Base-by-base conservation (phyloP, 768 basidiomycete genomes). In the Hysterangium stoloniferum region DNA sequence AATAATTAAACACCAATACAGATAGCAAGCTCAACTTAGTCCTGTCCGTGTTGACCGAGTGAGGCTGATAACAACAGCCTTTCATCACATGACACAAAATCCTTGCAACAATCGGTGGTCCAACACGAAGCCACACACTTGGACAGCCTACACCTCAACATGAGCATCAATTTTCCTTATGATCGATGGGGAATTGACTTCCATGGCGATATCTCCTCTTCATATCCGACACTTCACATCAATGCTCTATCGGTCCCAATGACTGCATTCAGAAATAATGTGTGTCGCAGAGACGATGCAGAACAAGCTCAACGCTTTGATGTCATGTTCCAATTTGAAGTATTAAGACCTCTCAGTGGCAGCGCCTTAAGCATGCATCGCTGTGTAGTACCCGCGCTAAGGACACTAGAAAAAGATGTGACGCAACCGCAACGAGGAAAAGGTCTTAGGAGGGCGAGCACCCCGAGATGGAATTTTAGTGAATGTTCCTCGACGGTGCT, bases 341-440 rank as follows among this genome's bases (percentile, higher is more conserved):
- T 48, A 22, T 37, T 35, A 22, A 17, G 24, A 37, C 37, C 47
- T 4, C 24, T 4, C 37, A 35, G n/a, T 25, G 47, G 6, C 29
- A 27, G 3, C 2, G 41, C 3, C 22, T 2, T 22, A 37, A 6
- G 7, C 29, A 6, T 37, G n/a, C 29, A 29, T 41, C 82, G 85
- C 53, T 78, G 80, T 60, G 81, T 89, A 11, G 87, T 92, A 1
- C 89, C 89, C 4, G 89, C 89, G 0, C 74, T 92, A 32, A 83
- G 88, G 4, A 80, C 87, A 15, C 70, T 90, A 4, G 87, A 90
- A 54, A 74, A 77, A 55, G 74, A 76, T 54, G 43, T 58, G 44
- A 44, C 57, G 33, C 15, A 31, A 60, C 38, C 28, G 66, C 74
- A 73, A 54, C 74, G 74, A 61, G 73, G 71, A 25, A 74, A 73